Evolutionary conservation across 2,329 filamentous ascomycete species (phyloP).

Genomic region (Gliomastix tumulicola): DNA sequence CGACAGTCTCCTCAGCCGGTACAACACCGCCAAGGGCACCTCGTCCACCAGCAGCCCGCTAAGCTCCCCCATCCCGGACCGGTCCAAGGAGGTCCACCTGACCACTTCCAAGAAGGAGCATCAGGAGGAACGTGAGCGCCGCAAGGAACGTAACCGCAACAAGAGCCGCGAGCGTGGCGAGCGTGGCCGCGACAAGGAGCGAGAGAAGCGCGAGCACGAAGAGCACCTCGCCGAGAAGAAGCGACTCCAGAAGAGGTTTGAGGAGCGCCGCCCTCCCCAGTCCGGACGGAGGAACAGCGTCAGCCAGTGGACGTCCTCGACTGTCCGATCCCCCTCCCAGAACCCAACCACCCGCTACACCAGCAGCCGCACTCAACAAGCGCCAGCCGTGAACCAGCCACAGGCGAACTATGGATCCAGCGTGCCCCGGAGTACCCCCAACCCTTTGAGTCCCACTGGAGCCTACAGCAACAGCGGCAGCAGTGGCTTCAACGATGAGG

Average conservation of each 20-base stretch:
- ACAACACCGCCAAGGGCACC: slow-evolving; percentile 14
- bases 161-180: slow-evolving; percentile 8
- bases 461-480: slow-evolving; percentile 13
- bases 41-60: slow-evolving; percentile 3
- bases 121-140: slow-evolving; percentile 10
- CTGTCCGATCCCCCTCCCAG: slow-evolving; percentile 14
- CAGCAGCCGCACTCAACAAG: slow-evolving; percentile 1
- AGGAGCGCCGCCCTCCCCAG: slow-evolving; percentile 16
- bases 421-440: slow-evolving; percentile 20
- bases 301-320: slow-evolving; percentile 18
- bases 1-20: slow-evolving; percentile 19
- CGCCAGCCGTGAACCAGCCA: neutral
- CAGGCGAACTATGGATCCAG: slow-evolving; percentile 6
- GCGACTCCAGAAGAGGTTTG: slow-evolving; percentile 27
- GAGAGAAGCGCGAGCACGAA: slow-evolving; percentile 14
- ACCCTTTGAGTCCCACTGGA: slow-evolving; percentile 10
- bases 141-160: slow-evolving; percentile 10
- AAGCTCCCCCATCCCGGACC: slow-evolving; percentile 16
- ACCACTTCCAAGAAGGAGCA: slow-evolving; percentile 14
- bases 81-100: slow-evolving; percentile 17
- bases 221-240: slow-evolving; percentile 24
- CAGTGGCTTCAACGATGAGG: slow-evolving; percentile 14
- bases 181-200: slow-evolving; percentile 6
- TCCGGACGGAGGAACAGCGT: slow-evolving; percentile 22
- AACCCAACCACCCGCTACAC: slow-evolving; percentile 13